Base-by-base conservation (phyloP, 345 rosid genomes). In the Brassica juncea region DNA sequence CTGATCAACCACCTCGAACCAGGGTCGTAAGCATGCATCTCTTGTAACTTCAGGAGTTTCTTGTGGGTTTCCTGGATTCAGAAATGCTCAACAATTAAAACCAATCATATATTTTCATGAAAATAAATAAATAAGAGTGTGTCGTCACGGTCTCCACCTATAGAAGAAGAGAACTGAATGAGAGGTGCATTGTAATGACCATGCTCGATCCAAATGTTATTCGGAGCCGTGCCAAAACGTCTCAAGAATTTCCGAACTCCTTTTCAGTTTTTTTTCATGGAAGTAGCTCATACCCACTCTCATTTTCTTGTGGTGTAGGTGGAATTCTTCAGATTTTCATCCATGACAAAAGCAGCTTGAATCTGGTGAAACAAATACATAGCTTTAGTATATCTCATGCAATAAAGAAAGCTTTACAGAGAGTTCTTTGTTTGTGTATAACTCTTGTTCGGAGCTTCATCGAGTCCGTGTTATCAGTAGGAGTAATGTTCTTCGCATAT, bases 81-180 rank as follows among this genome's bases (percentile, higher is more conserved):
- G 11, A 64, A 58, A 70, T 34, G 66, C 44, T 6, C 3, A 74
- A n/a, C 37, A 31, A 1, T n/a, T 14, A 72, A 9, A 73, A 54
- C 68, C 66, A 37, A 23, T 27, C 75, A 16, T 27, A 47, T 34
- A 34, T 27, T 15, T 62, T 2, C 21, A 57, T 1, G 16, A 21
- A 8, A 55, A 65, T 59, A 54, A 66, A 82, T 61, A 72, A 71
- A 64, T 72, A 3, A 77, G 60, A 59, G 14, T 2, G 25, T 70
- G 92, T 98, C 98, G 83, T 94, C 97, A 82, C 98, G 99, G 73
- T 94, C 98, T n/a, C 99, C 99, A 5, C 99, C 99, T 98, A 91
- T 94, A 98, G 98, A 93, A 44, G 99, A 94, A 57, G 98, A 92
- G 84, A 94, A 92, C 21, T 94, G 98, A 74, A 94, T 94, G 32